Evolutionary conservation across 345 rosid species (phyloP), one percentile per base, ranked within the genome.

Genomic region (Eutrema heterophyllum): DNA sequence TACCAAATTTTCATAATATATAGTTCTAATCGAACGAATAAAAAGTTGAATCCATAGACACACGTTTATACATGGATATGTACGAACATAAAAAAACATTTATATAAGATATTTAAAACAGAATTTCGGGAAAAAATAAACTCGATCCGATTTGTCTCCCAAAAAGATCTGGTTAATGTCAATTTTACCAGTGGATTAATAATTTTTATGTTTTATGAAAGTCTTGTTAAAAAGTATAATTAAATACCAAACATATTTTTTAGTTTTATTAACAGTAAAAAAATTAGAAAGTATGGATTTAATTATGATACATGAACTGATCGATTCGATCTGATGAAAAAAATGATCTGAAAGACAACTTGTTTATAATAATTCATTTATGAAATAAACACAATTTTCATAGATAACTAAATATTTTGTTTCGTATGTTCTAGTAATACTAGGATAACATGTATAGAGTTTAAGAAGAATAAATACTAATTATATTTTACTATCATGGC

Each of bases 1-100:
- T 76, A 76, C 9, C 53, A 14, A 48, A 10, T 55, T 74, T 70
- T 32, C 52, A 27, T 70, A 62, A 69, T 69, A 49, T 70, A 51
- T 51, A 68, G 21, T 75, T 38, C 63, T 48, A 62, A 29, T 55
- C 49, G 56, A 36, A 38, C 30, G 18, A 38, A 38, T 59, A 45
- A 54, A 36, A 76, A 70, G 67, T 46, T 70, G 26, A 76, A 48
- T 56, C 45, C 27, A 57, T 45, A 5, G 38, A 36, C 26, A 75
- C 70, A 54, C 30, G 62, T 44, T 26, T 61, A 52, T 43, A 41
- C 26, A 45, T 62, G 12, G 64, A 75, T 75, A 39, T 67, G 79
- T 33, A 50, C 52, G 78, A 57, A 65, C 33, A 55, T 46, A 48
- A 9, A 48, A 9, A 61, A 21, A 40, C 27, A 41, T 51, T 18